These are phyloP conservation scores for Aspergillus niger DNA, from an alignment of 2,329 filamentous ascomycete genomes.

Conservation along the genomic window DNA sequence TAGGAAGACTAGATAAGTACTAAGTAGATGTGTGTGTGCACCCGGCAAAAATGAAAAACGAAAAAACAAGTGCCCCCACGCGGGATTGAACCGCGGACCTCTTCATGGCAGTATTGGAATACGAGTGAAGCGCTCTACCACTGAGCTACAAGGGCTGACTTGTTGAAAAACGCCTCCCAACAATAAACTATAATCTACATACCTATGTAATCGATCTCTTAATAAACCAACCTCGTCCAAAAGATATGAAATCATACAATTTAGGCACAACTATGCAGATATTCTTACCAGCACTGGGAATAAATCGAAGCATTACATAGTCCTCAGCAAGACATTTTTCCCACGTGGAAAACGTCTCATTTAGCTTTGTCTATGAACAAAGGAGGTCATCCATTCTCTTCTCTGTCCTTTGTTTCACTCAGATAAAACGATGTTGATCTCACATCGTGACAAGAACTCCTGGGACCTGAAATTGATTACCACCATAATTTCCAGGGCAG, in stretches of 20 bases:
- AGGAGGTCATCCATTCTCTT: no score
- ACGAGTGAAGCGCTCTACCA: slow-evolving; percentile 6
- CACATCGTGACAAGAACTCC: no score
- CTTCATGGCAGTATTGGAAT: neutral
- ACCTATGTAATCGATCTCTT: neutral
- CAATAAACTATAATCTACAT: neutral
- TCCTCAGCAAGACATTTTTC: no score
- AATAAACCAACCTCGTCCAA: neutral
- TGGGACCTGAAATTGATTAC: no score
- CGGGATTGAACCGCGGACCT: slow-evolving; percentile 5
- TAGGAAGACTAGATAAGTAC: neutral
- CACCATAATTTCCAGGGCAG: no score
- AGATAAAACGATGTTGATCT: no score
- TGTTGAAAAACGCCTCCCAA: neutral
- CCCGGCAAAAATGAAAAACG: neutral
- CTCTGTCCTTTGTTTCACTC: no score
- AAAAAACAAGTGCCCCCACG: neutral
- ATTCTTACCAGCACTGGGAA: no score
- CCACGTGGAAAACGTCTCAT: no score
- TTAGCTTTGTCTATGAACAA: no score
- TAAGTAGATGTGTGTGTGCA: neutral
- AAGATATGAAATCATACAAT: neutral
- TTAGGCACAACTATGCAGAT: no score
- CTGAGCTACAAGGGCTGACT: slow-evolving; percentile 3
- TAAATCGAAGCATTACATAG: no score